Percentiles rank a stretch among this genome's conserved stretches.
Evolutionary conservation across 2,329 filamentous ascomycete genomes (phyloP).

Genomic region (Calonectria leucothoes): DNA sequence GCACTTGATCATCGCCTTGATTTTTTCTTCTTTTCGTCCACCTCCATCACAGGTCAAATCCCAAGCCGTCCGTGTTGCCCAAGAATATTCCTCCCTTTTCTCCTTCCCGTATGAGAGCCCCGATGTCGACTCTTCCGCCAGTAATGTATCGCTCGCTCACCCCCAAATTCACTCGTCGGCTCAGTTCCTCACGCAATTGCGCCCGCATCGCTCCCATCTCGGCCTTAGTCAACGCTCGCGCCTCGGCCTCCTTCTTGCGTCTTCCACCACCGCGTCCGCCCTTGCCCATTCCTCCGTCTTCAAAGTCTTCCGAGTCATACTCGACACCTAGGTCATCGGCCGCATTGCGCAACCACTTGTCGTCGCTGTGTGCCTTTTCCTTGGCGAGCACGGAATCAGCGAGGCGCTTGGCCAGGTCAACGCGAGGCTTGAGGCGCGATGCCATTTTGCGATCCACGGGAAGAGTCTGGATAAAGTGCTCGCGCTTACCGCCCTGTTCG

Average conservation of each 20-base stretch:
- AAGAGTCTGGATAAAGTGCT: constrained; percentile 81
- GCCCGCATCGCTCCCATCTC: constrained; percentile 78
- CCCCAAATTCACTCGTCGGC: constrained; percentile 83
- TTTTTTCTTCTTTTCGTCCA: background rate
- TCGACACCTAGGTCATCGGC: constrained; percentile 95
- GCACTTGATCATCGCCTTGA: background rate
- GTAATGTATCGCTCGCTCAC: constrained; percentile 90
- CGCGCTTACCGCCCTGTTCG: constrained; percentile 61
- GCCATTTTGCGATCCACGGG: constrained; percentile 87
- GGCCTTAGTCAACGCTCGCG: constrained; percentile 74
- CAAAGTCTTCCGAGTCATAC: constrained; percentile 90
- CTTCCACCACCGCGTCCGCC: constrained; percentile 78
- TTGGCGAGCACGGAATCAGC: constrained; percentile 87
- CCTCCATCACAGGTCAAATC: constrained; percentile 40
- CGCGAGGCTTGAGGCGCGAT: constrained; percentile 78
- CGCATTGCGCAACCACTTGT: constrained; percentile 84
- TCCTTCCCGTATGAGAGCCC: constrained; percentile 73
- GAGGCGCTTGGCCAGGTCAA: constrained; percentile 86
- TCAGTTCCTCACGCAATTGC: constrained; percentile 78
- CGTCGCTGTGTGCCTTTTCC: constrained; percentile 85
- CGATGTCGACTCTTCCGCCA: constrained; percentile 85
- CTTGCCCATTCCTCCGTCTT: constrained; percentile 72
- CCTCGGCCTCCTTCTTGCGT: constrained; percentile 80
- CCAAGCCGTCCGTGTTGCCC: constrained; percentile 54
- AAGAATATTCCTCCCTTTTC: constrained; percentile 59